phyloP scores from a whole-genome alignment of 106 monocot genomes.

The Chionographis japonica region DNA sequence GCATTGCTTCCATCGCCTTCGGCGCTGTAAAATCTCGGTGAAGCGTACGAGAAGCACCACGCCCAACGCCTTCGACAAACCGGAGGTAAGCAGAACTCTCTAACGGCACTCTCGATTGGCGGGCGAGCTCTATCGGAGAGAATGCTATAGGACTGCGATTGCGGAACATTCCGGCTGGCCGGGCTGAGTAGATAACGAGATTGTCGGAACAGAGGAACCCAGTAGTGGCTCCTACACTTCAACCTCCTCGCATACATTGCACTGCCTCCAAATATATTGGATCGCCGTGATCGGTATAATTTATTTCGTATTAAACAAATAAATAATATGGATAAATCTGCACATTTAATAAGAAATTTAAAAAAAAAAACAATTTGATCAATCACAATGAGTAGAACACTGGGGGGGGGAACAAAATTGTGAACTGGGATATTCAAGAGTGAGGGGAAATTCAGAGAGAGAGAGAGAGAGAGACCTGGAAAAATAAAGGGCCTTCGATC shows the following conservation, averaged over 20 bases:
- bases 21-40: constrained; percentile 59
- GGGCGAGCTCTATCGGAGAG: neutral
- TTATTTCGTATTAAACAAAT: too few species aligned
- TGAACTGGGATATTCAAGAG: too few species aligned
- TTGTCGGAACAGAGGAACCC: constrained; percentile 10
- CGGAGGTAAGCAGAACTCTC: constrained; percentile 19
- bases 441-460: too few species aligned
- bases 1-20: constrained; percentile 61
- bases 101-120: constrained; percentile 5
- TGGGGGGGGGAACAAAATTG: too few species aligned
- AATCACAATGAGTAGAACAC: too few species aligned
- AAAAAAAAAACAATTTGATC: too few species aligned
- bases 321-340: too few species aligned
- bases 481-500: too few species aligned
- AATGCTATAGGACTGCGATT: neutral
- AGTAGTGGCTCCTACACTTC: constrained; percentile 31
- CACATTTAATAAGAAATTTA: too few species aligned
- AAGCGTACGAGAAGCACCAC: constrained; percentile 1
- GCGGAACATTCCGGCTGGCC: neutral
- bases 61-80: constrained; percentile 2
- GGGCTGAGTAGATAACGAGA: constrained; percentile 5
- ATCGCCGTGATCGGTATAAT: too few species aligned
- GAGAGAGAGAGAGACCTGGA: too few species aligned
- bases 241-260: constrained; percentile 56
- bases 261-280: neutral